Conservation (phyloP, 768 basidiomycete genomes). For the Gloeophyllum trabeum region DNA sequence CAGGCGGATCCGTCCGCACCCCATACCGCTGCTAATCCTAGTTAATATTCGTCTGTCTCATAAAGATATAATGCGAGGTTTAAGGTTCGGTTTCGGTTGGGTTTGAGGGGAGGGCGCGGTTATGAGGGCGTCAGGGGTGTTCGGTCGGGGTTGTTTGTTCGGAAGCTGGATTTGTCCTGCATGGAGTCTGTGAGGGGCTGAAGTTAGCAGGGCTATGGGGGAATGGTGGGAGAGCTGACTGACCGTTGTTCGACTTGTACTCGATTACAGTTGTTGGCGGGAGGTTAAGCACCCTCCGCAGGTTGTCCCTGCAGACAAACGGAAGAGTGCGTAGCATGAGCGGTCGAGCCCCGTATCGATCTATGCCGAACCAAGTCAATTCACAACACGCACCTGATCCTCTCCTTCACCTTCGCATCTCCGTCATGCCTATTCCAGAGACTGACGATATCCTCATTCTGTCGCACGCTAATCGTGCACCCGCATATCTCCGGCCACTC, state of each 20-base stretch:
- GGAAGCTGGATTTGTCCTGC: constrained; percentile 82
- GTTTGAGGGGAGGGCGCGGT: background rate
- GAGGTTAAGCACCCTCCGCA: constrained; percentile 65
- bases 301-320: constrained; percentile 51
- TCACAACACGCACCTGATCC: constrained; percentile 54
- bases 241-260: constrained; percentile 90
- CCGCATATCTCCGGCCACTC: constrained; percentile 85
- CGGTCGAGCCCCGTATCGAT: no score
- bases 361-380: background rate
- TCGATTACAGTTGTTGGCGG: constrained; percentile 78
- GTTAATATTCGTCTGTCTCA: no score
- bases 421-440: constrained; percentile 85
- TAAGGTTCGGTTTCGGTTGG: no score
- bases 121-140: constrained; percentile 18
- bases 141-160: constrained; percentile 29
- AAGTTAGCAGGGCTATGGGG: background rate
- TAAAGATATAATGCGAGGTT: no score
- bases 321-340: background rate
- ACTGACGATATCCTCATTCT: constrained; percentile 89
- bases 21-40: no score
- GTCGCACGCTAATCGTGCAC: constrained; percentile 87
- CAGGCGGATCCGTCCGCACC: no score
- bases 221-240: constrained; percentile 8
- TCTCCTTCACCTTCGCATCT: constrained; percentile 66
- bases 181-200: constrained; percentile 52